Base-by-base conservation (phyloP, 257 asterid genomes). In the Craterostigma plantagineum region DNA sequence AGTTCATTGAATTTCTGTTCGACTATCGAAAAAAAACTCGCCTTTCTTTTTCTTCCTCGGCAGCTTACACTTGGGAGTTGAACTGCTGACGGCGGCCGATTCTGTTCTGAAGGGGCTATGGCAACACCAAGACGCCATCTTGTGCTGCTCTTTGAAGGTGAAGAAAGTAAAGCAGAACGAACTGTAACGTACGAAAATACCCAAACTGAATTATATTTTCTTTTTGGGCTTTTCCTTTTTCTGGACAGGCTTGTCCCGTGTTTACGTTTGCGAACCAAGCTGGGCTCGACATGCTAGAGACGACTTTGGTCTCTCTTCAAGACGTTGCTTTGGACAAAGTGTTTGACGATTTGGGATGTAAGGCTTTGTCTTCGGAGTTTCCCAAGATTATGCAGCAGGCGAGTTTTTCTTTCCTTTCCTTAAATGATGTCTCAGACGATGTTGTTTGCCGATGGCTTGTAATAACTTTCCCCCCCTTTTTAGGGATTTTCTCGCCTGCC, bases 101-200 rank as follows among this genome's bases (percentile, higher is more conserved):
- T 69, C 69, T 0, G 49, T 91, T 11, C 50, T 91, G 33, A 84
- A 91, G 55, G 42, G 83, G 35, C 94, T 91, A 35, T 91, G 99
- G 99, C 92, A 75, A 18, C 96, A 91, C 55, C 93, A 75, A 42
- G 99, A 91, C 43, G 93, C 99, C 47, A 68, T 91, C 16, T 59
- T 91, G 38, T 91, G 99, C 67, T 91, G 99, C 80, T 84, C 99
- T 0, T 47, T 84, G 63, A 79, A 83, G 95, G 98, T n/a, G n/a
- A n/a, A n/a, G n/a, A n/a, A n/a, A n/a, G n/a, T 90, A 14, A 10
- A n/a, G n/a, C n/a, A 36, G 11, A 12, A 10, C 3, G 11, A n/a
- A n/a, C n/a, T n/a, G 8, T 2, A 36, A 36, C 14, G 14, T 36
- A 10, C 14, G 40, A 9, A 36, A 11, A 11, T 13, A 10, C 0